Evolutionary conservation across 2,329 filamentous ascomycete species (phyloP).

Genomic region (Pyricularia pennisetigena): DNA sequence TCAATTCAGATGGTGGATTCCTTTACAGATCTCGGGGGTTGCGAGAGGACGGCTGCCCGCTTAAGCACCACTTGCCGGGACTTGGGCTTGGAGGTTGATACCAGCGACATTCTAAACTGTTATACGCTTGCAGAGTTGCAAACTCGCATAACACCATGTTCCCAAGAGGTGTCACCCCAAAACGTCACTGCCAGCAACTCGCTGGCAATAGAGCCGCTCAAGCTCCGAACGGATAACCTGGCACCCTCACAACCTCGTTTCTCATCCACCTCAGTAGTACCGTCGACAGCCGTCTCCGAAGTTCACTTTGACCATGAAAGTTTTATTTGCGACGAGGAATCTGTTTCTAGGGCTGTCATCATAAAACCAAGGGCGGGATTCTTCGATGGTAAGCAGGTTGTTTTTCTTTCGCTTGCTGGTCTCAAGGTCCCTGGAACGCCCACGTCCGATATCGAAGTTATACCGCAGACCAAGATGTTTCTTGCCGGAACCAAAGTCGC

Average conservation of each 20-base stretch:
- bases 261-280: slow-evolving; percentile 9
- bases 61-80: slow-evolving; percentile 23
- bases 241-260: slow-evolving; percentile 12
- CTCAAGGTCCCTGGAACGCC: slow-evolving; percentile 18
- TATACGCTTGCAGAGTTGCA: slow-evolving; percentile 34
- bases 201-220: slow-evolving; percentile 14
- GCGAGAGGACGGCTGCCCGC: slow-evolving; percentile 22
- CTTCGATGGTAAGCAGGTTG: slow-evolving; percentile 38
- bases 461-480: slow-evolving; percentile 25
- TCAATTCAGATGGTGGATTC: slow-evolving; percentile 28
- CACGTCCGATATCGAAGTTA: slow-evolving; percentile 23
- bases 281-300: slow-evolving; percentile 7
- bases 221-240: slow-evolving; percentile 12
- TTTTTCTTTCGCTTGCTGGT: slow-evolving; percentile 28
- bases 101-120: slow-evolving; percentile 31
- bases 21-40: slow-evolving; percentile 33
- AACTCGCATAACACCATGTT: slow-evolving; percentile 24
- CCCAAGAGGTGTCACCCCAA: slow-evolving; percentile 8
- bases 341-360: slow-evolving; percentile 30
- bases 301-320: slow-evolving; percentile 9
- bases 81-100: slow-evolving; percentile 23
- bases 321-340: slow-evolving; percentile 23
- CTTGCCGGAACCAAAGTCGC: slow-evolving; percentile 31
- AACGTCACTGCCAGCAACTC: slow-evolving; percentile 8
- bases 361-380: slow-evolving; percentile 37